Evolutionary conservation across 345 rosid genomes (phyloP).

Genomic region (Anastatica hierochuntica): DNA sequence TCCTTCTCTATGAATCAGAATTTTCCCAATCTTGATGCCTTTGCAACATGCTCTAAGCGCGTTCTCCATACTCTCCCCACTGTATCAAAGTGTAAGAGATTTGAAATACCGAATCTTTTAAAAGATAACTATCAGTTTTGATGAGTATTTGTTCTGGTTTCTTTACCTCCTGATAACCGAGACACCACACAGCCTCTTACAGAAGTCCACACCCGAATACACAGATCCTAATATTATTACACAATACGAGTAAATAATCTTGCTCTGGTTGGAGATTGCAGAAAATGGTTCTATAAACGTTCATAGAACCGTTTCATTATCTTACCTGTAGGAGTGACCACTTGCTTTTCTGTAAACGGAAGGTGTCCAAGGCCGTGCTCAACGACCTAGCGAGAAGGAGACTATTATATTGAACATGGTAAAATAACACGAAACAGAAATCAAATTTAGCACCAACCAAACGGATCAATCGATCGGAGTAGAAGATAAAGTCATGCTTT

Average conservation of each 20-base stretch:
- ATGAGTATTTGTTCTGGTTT: too few species aligned
- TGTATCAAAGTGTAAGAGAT: neutral
- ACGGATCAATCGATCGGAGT: conserved; percentile 85
- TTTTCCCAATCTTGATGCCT: conserved; percentile 91
- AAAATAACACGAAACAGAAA: too few species aligned
- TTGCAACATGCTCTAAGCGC: conserved; percentile 94
- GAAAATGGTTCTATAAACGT: too few species aligned
- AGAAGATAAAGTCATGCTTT: conserved; percentile 84
- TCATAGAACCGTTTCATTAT: neutral
- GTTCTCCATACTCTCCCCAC: conserved; percentile 98
- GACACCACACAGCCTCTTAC: conserved; percentile 89
- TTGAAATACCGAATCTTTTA: too few species aligned
- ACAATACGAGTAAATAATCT: too few species aligned
- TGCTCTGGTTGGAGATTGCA: too few species aligned
- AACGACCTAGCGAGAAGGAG: conserved; percentile 44
- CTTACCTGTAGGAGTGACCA: conserved; percentile 90
- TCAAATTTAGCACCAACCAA: conserved; percentile 40
- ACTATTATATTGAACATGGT: neutral
- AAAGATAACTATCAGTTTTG: too few species aligned
- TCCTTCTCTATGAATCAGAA: conserved; percentile 90
- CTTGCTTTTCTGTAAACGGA: conserved; percentile 93
- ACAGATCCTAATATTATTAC: conserved; percentile 53
- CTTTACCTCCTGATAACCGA: conserved; percentile 83
- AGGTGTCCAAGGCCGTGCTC: conserved; percentile 93
- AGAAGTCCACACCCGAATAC: conserved; percentile 88